phyloP scores from a whole-genome alignment of 2,329 filamentous ascomycete genomes.

The Emericellopsis atlantica region DNA sequence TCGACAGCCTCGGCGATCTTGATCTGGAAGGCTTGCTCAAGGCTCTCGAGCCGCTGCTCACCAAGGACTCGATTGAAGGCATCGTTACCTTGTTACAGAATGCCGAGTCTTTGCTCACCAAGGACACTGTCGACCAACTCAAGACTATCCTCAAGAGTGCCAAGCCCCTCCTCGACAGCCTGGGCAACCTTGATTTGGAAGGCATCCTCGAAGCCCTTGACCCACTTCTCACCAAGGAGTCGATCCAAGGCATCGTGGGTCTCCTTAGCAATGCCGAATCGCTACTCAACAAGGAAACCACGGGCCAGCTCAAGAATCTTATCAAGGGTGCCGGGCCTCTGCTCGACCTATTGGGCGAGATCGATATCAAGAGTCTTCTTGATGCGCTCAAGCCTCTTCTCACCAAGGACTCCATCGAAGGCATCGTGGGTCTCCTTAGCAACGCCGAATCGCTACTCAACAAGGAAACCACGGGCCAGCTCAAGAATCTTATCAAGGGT shows the following conservation, averaged over 20 bases:
- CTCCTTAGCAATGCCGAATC: slow-evolving; percentile 12
- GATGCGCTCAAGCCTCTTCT: slow-evolving; percentile 15
- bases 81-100: slow-evolving; percentile 12
- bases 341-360: slow-evolving; percentile 11
- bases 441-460: slow-evolving; percentile 16
- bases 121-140: slow-evolving; percentile 8
- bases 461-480: slow-evolving; percentile 12
- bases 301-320: slow-evolving; percentile 11
- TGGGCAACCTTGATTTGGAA: slow-evolving; percentile 19
- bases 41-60: slow-evolving; percentile 12
- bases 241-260: slow-evolving; percentile 13
- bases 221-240: slow-evolving; percentile 13
- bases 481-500: slow-evolving; percentile 6
- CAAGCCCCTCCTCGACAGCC: slow-evolving; percentile 11
- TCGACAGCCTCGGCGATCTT: slow-evolving; percentile 15
- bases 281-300: slow-evolving; percentile 10
- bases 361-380: slow-evolving; percentile 15
- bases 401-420: slow-evolving; percentile 15
- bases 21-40: slow-evolving; percentile 18
- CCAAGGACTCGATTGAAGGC: slow-evolving; percentile 11
- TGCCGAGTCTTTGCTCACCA: slow-evolving; percentile 9
- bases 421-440: slow-evolving; percentile 19
- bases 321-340: slow-evolving; percentile 11
- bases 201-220: slow-evolving; percentile 13
- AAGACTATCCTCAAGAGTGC: slow-evolving; percentile 8